A percentile compares a stretch with the other conserved stretches of the same genome.
phyloP scores from a whole-genome alignment of 2,329 filamentous ascomycete species.

The Sarocladium brachiariae region DNA sequence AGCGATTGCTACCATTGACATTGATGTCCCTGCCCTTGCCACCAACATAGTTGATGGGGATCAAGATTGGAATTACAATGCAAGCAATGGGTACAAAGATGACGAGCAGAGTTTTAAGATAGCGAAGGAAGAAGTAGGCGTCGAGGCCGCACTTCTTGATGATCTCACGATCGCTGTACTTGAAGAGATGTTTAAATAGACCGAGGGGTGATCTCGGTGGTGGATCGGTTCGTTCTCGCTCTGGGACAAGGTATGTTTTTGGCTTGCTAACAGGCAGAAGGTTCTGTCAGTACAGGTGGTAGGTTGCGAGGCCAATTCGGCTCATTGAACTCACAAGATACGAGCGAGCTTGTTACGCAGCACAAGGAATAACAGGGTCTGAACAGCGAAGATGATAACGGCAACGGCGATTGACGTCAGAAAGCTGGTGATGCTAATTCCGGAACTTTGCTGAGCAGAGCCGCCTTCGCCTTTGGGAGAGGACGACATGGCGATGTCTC shows the following conservation, averaged over 20 bases:
- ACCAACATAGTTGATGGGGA: conserved; percentile 75
- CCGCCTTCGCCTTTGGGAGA: not conserved
- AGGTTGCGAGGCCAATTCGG: too few relatives aligned
- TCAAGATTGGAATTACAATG: conserved; percentile 74
- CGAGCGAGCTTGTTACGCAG: conserved; percentile 71
- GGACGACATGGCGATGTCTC: not conserved
- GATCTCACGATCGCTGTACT: conserved; percentile 69
- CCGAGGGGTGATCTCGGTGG: conserved; percentile 53
- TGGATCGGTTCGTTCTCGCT: conserved; percentile 73
- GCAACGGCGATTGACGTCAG: conserved; percentile 58
- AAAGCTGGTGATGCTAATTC: conserved; percentile 40
- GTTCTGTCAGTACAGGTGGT: not conserved
- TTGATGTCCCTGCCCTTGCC: conserved; percentile 55
- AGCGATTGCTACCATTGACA: conserved; percentile 25
- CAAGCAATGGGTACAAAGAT: conserved; percentile 82
- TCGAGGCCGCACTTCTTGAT: conserved; percentile 95
- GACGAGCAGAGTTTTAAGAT: conserved; percentile 68
- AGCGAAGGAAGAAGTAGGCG: conserved; percentile 95
- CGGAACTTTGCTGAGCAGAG: conserved; percentile 33
- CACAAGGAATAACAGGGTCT: conserved; percentile 65
- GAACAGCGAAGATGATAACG: conserved; percentile 54
- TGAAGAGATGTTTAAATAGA: conserved; percentile 53
- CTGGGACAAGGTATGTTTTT: conserved; percentile 78
- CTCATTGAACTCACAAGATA: conserved; percentile 61
- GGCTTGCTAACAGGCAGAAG: conserved; percentile 52